Evolutionary conservation across 139 green algal genomes (phyloP).

Genomic region (Cymbomonas tetramitiformis): DNA sequence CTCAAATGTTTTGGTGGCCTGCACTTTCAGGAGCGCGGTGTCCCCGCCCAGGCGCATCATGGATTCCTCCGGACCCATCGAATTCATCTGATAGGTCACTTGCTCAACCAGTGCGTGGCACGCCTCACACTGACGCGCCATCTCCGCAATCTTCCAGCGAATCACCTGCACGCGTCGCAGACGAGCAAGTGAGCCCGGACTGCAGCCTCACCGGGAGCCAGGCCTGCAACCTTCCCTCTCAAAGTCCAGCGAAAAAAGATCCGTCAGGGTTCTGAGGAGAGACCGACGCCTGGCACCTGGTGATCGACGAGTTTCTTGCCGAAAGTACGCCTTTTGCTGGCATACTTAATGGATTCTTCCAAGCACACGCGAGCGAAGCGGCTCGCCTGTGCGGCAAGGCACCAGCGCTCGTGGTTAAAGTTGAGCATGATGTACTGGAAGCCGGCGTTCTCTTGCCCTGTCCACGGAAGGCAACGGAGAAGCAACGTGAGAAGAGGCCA

Average conservation of each 20-base stretch:
- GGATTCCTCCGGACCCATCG: constrained; percentile 11
- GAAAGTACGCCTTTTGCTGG: constrained; percentile 20
- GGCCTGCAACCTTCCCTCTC: too few species aligned
- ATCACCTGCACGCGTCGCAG: too few species aligned
- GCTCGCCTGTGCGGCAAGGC: constrained; percentile 20
- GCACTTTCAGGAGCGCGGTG: constrained; percentile 27
- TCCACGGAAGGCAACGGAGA: too few species aligned
- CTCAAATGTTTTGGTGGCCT: constrained; percentile 26
- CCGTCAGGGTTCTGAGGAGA: too few species aligned
- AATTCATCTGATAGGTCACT: constrained; percentile 27
- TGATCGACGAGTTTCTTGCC: constrained; percentile 26
- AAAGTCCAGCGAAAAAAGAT: too few species aligned
- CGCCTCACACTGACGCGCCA: constrained; percentile 23
- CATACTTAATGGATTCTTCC: constrained; percentile 25
- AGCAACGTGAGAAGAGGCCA: too few species aligned
- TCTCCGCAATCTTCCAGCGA: constrained; percentile 25
- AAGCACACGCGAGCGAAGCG: constrained; percentile 23
- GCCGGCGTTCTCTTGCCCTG: constrained; percentile 23
- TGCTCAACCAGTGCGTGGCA: constrained; percentile 18
- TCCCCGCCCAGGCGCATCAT: constrained; percentile 18
- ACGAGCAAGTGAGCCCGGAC: too few species aligned
- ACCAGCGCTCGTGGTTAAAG: constrained; percentile 31
- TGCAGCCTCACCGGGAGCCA: too few species aligned
- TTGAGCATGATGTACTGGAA: constrained; percentile 35
- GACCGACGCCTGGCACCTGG: too few species aligned